Evolutionary conservation across 2,329 filamentous ascomycete genomes (phyloP).

Genomic region (Xylariaceae sp.): DNA sequence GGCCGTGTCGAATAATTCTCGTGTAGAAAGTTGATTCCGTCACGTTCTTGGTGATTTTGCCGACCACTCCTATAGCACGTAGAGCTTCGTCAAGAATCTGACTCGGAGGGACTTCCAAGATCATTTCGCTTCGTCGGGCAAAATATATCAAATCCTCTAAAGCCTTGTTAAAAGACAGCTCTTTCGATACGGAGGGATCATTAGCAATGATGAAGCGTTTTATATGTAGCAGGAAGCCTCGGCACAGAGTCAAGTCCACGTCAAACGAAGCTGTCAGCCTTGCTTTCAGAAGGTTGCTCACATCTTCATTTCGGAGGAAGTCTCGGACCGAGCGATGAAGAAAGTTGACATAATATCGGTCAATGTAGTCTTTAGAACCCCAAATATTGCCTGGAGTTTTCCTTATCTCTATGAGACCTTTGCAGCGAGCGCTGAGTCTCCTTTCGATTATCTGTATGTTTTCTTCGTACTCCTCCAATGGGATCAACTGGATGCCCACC

Average conservation of each 20-base stretch:
- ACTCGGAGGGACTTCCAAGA: background rate
- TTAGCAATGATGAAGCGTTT: background rate
- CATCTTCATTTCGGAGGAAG: slow-evolving; percentile 1
- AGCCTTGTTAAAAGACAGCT: background rate
- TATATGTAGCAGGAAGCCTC: background rate
- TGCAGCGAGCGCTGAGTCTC: slow-evolving; percentile 3
- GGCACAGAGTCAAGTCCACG: background rate
- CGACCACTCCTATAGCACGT: background rate
- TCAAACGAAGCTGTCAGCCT: background rate
- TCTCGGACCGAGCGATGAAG: slow-evolving; percentile 8
- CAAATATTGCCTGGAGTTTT: background rate
- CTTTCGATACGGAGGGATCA: background rate
- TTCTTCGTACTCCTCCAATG: background rate
- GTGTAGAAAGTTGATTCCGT: background rate
- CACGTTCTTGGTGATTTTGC: background rate
- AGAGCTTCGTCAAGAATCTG: background rate
- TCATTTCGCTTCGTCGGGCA: background rate
- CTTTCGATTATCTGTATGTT: background rate
- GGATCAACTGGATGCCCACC: background rate
- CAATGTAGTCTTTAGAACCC: background rate
- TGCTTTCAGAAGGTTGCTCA: background rate
- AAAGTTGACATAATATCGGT: background rate
- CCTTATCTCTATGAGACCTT: background rate
- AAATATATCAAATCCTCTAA: background rate
- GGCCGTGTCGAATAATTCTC: background rate